Evolutionary conservation across 1,284 basidiomycete species (phyloP).

Genomic region (Mycosarcoma mackinlayi): DNA sequence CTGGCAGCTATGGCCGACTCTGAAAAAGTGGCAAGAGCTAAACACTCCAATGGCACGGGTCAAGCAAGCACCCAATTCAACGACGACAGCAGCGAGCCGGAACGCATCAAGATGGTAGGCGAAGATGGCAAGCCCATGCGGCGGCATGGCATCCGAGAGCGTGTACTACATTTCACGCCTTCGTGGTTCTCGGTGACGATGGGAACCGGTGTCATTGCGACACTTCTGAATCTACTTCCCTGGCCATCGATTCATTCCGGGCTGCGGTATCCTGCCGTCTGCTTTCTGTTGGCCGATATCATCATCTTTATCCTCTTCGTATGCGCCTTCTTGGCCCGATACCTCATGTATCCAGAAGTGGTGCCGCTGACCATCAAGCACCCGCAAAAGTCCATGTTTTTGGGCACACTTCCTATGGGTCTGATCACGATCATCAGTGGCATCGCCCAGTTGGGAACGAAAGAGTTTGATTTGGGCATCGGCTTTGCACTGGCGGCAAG

Average conservation of each 20-base stretch:
- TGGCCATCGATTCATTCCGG: conserved; percentile 45
- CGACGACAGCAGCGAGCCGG: conserved; percentile 16
- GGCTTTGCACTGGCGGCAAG: conserved; percentile 42
- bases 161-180: conserved; percentile 55
- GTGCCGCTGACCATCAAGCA: conserved; percentile 59
- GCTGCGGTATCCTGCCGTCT: conserved; percentile 31
- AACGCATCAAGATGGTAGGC: conserved; percentile 36
- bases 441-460: conserved; percentile 52
- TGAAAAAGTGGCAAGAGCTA: conserved; percentile 19
- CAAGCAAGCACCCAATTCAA: neutral
- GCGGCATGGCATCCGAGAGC: conserved; percentile 39
- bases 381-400: conserved; percentile 56
- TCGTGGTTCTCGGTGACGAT: conserved; percentile 60
- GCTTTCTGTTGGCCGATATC: conserved; percentile 46
- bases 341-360: conserved; percentile 57
- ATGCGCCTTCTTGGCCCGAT: conserved; percentile 46
- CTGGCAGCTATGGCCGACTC: conserved; percentile 39
- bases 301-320: conserved; percentile 53
- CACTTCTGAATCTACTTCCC: conserved; percentile 48
- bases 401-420: conserved; percentile 59
- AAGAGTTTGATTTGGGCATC: conserved; percentile 44
- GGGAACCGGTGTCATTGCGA: conserved; percentile 57
- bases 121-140: conserved; percentile 47
- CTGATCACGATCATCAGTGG: conserved; percentile 56
- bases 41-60: conserved; percentile 5